phyloP scores from a whole-genome alignment of 768 basidiomycete genomes.

The Phylloporus sp. region DNA sequence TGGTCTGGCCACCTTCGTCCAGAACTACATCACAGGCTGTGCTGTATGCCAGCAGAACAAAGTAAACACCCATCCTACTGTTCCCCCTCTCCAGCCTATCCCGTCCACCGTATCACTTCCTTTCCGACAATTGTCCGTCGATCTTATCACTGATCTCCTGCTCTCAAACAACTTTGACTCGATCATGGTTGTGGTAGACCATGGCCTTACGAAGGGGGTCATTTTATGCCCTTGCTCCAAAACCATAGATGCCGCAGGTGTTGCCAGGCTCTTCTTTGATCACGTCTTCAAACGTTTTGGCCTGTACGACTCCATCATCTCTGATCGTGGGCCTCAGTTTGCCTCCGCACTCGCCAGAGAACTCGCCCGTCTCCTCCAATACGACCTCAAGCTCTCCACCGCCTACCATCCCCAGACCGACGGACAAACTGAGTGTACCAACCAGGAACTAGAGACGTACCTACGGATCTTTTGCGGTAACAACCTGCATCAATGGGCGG shows the following conservation, averaged over 20 bases:
- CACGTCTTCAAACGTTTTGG: not conserved
- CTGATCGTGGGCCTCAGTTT: not conserved
- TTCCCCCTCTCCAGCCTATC: not conserved
- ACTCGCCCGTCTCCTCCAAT: not conserved
- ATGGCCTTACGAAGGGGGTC: not conserved
- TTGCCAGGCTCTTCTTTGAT: not conserved
- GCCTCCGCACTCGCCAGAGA: too few species aligned
- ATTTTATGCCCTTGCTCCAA: not conserved
- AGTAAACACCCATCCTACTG: not conserved
- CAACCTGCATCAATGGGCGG: not conserved
- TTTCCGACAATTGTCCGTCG: not conserved
- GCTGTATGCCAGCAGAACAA: not conserved
- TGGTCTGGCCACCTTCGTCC: too few species aligned
- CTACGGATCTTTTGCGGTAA: not conserved
- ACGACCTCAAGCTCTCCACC: not conserved
- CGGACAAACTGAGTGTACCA: not conserved
- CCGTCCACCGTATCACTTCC: not conserved
- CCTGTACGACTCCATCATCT: not conserved
- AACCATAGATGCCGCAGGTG: not conserved
- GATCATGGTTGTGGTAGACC: not conserved
- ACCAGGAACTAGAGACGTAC: not conserved
- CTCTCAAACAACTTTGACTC: not conserved
- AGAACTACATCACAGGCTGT: not conserved
- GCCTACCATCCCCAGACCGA: too few species aligned
- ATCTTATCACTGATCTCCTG: not conserved